Evolutionary conservation across 305 asterid genomes (phyloP).

Genomic region (Fraxinus ornus): DNA sequence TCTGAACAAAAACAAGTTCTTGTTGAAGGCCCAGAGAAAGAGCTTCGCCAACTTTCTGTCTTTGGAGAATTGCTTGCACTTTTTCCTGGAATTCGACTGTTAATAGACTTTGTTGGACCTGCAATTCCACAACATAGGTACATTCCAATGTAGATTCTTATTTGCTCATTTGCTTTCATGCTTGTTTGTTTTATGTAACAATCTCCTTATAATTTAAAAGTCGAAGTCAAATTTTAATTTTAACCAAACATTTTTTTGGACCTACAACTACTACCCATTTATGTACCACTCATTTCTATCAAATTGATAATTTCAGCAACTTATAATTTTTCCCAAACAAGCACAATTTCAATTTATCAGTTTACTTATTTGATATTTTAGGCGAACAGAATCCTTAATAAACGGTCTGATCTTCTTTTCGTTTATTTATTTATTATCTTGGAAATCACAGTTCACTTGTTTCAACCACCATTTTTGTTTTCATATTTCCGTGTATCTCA

Average conservation of each 20-base stretch:
- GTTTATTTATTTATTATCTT: background rate
- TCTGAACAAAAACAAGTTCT: background rate
- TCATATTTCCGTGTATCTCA: background rate
- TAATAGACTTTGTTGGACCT: slow-evolving; percentile 81
- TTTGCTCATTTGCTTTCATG: background rate
- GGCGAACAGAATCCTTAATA: too few relatives aligned
- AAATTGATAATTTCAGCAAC: background rate
- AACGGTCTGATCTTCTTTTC: background rate
- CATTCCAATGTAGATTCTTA: slow-evolving; percentile 16
- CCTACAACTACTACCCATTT: background rate
- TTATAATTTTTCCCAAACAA: too few relatives aligned
- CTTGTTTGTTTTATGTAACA: slow-evolving; percentile 7
- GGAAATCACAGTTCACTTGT: background rate
- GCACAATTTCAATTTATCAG: background rate
- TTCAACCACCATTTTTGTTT: background rate
- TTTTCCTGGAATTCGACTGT: slow-evolving; percentile 62
- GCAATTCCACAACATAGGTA: slow-evolving; percentile 69
- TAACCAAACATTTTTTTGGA: background rate
- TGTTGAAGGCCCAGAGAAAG: slow-evolving; percentile 80
- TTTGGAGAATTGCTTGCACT: slow-evolving; percentile 79
- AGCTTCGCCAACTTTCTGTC: slow-evolving; percentile 53
- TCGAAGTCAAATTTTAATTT: too few relatives aligned
- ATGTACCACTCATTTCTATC: background rate
- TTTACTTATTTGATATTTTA: background rate
- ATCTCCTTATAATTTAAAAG: background rate